phyloP scores from a whole-genome alignment of 106 monocot genomes.

The Dendrobium huoshanense region DNA sequence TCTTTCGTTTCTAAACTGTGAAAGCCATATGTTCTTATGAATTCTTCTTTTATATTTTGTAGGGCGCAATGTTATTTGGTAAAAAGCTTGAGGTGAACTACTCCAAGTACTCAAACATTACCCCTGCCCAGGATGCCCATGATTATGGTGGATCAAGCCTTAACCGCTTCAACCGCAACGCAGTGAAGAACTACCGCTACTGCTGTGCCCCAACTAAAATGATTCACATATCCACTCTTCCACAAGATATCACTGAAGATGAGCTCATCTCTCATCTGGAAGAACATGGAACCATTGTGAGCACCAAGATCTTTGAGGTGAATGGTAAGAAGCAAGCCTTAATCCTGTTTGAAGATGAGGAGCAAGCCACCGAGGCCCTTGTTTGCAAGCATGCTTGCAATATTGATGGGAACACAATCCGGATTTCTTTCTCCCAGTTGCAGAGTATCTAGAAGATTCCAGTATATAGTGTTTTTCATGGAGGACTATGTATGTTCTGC shows the following conservation, averaged over 20 bases:
- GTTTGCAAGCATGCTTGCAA: slow-evolving; percentile 55
- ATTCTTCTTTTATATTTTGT: neutral
- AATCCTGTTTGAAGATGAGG: slow-evolving; percentile 47
- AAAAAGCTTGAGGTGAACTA: slow-evolving; percentile 82
- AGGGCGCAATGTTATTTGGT: slow-evolving; percentile 78
- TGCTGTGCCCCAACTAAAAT: slow-evolving; percentile 60
- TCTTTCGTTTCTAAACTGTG: neutral
- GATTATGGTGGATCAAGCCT: slow-evolving; percentile 66
- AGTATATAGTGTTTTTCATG: neutral
- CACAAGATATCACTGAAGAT: slow-evolving; percentile 48
- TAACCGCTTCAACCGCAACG: slow-evolving; percentile 82
- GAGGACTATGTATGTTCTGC: neutral
- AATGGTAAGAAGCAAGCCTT: slow-evolving; percentile 62
- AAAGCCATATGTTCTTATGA: no score
- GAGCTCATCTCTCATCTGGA: slow-evolving; percentile 42
- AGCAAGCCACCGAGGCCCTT: slow-evolving; percentile 62
- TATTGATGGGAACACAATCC: slow-evolving; percentile 36
- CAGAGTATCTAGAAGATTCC: slow-evolving; percentile 33
- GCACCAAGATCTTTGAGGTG: slow-evolving; percentile 45
- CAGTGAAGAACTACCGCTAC: slow-evolving; percentile 54
- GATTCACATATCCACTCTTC: slow-evolving; percentile 52
- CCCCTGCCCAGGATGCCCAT: slow-evolving; percentile 57
- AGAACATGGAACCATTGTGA: slow-evolving; percentile 47
- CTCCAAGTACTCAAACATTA: slow-evolving; percentile 81
- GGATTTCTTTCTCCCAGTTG: slow-evolving; percentile 63